phyloP scores from a whole-genome alignment of 345 rosid genomes.

The Sonneratia alba region DNA sequence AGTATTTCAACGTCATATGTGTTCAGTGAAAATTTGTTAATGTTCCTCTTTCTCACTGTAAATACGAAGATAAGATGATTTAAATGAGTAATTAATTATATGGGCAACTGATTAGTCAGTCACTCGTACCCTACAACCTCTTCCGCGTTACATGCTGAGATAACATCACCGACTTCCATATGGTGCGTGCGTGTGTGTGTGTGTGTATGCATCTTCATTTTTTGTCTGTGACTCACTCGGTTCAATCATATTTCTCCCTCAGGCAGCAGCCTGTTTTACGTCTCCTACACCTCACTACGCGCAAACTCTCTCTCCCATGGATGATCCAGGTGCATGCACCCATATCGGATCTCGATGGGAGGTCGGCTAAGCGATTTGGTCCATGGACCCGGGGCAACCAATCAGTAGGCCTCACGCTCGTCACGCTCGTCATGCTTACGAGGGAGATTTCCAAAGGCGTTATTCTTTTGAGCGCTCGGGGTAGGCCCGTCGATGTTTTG shows the following conservation, averaged over 20 bases:
- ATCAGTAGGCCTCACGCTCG: slow-evolving; percentile 7
- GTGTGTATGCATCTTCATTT: too few relatives aligned
- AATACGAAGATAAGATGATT: not conserved
- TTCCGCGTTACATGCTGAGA: too few relatives aligned
- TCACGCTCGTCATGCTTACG: slow-evolving; percentile 52
- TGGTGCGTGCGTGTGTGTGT: too few relatives aligned
- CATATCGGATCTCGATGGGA: not conserved
- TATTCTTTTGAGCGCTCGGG: too few relatives aligned
- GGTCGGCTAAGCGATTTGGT: not conserved
- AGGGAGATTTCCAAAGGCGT: not conserved
- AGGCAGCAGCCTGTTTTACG: slow-evolving; percentile 16
- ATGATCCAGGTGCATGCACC: not conserved
- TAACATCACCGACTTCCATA: too few relatives aligned
- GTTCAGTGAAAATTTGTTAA: not conserved
- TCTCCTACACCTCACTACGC: slow-evolving; percentile 82
- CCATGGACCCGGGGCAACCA: not conserved
- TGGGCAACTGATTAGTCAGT: too few relatives aligned
- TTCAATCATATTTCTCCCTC: too few relatives aligned
- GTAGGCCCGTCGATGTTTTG: not conserved
- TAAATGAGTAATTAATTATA: too few relatives aligned
- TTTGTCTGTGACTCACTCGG: too few relatives aligned
- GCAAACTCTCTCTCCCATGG: slow-evolving; percentile 30
- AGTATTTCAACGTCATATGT: too few relatives aligned
- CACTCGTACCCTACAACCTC: too few relatives aligned
- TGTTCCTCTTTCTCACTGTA: not conserved